These are phyloP conservation scores for Clavispora phyllophila DNA, from an alignment of 805 yeast genomes.

Conservation along the genomic window DNA sequence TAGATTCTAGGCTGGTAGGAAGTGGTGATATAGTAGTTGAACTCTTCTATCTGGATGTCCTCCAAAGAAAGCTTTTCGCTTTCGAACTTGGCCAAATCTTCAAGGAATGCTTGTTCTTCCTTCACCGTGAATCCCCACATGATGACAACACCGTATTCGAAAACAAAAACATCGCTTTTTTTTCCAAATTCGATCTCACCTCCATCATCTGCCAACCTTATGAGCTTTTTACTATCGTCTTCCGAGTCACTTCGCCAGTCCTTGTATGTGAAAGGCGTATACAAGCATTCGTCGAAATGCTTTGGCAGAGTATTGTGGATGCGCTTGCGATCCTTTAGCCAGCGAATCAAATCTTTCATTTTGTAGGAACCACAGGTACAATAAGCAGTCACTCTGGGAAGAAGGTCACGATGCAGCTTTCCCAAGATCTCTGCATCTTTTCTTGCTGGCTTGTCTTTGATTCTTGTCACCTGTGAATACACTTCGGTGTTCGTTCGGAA, in stretches of 20 bases:
- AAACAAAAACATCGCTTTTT: slow-evolving; percentile 75
- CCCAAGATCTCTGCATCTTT: slow-evolving; percentile 92
- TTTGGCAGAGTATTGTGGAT: slow-evolving; percentile 77
- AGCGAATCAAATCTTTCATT: slow-evolving; percentile 80
- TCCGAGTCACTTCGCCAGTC: slow-evolving; percentile 61
- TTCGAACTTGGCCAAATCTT: slow-evolving; percentile 85
- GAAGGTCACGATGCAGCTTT: slow-evolving; percentile 72
- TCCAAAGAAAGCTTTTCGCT: slow-evolving; percentile 86
- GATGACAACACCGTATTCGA: slow-evolving; percentile 96
- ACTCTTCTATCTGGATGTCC: slow-evolving; percentile 91
- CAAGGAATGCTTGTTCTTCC: slow-evolving; percentile 78
- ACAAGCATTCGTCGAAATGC: slow-evolving; percentile 89
- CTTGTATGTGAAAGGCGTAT: slow-evolving; percentile 81
- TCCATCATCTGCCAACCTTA: slow-evolving; percentile 86
- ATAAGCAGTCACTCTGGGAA: slow-evolving; percentile 93
- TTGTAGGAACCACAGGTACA: slow-evolving; percentile 92
- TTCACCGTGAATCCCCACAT: slow-evolving; percentile 89
- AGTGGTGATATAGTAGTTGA: slow-evolving; percentile 89
- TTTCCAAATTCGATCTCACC: slow-evolving; percentile 89
- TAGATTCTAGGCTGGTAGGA: slow-evolving; percentile 93
- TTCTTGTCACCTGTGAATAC: slow-evolving; percentile 77
- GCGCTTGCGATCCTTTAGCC: slow-evolving; percentile 76
- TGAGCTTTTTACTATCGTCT: slow-evolving; percentile 39
- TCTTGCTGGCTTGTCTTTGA: slow-evolving; percentile 83
- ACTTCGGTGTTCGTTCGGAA: slow-evolving; percentile 43